Conservation (phyloP, 495 filamentous ascomycete species). For the Terfezia boudieri region DNA sequence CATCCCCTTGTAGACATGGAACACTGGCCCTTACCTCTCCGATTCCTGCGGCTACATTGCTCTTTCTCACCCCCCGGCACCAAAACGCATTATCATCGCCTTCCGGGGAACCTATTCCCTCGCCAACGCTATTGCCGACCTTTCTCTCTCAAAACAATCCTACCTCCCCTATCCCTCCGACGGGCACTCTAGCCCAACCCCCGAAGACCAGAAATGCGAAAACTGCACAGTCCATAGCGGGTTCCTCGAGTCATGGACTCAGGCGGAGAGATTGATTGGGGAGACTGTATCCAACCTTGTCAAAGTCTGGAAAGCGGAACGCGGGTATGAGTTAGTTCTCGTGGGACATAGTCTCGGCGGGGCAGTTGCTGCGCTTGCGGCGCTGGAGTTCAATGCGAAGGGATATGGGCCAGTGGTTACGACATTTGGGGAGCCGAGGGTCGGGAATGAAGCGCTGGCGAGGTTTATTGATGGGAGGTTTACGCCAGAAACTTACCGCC, state of each 20-base stretch:
- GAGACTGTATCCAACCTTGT: slow-evolving; percentile 7
- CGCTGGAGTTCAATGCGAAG: slow-evolving; percentile 43
- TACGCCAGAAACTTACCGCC: slow-evolving; percentile 36
- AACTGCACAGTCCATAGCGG: slow-evolving; percentile 86
- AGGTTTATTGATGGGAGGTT: slow-evolving; percentile 48
- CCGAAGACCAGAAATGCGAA: slow-evolving; percentile 33
- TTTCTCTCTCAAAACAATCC: slow-evolving; percentile 68
- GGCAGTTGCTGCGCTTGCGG: slow-evolving; percentile 72
- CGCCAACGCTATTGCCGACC: slow-evolving; percentile 68
- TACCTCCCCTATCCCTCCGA: slow-evolving; percentile 64
- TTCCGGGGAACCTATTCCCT: slow-evolving; percentile 91
- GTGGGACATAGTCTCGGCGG: slow-evolving; percentile 86
- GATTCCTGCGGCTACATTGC: slow-evolving; percentile 92
- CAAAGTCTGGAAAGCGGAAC: slow-evolving; percentile 32
- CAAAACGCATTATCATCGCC: slow-evolving; percentile 55
- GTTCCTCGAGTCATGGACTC: slow-evolving; percentile 58
- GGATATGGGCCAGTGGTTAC: slow-evolving; percentile 57
- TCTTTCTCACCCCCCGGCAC: slow-evolving; percentile 42
- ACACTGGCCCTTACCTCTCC: slow-evolving; percentile 63
- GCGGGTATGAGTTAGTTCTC: slow-evolving; percentile 48
- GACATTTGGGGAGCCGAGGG: slow-evolving; percentile 76
- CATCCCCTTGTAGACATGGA: slow-evolving; percentile 41
- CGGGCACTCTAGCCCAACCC: slow-evolving; percentile 24
- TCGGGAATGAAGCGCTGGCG: slow-evolving; percentile 55
- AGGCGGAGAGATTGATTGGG: slow-evolving; percentile 10